Conservation (phyloP, 257 asterid genomes). For the Solanum megistacrolobum region DNA sequence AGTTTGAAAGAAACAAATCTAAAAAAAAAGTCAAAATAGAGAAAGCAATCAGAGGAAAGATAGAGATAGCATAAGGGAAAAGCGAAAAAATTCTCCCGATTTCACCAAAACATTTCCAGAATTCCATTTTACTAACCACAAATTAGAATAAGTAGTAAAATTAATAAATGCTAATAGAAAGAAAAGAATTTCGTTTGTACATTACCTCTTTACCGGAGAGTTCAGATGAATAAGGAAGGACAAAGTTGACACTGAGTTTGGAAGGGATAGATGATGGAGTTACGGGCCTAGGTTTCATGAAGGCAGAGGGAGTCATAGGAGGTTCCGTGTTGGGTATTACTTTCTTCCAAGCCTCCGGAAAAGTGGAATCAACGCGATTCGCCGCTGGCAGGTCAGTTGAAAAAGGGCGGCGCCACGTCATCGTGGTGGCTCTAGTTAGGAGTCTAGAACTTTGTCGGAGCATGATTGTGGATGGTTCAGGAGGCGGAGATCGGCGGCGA, state of each 20-base stretch:
- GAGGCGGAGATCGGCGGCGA: conserved; percentile 15
- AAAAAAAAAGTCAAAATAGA: neutral
- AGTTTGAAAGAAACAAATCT: neutral
- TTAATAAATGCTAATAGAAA: neutral
- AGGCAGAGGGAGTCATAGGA: conserved; percentile 56
- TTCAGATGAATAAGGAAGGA: conserved; percentile 65
- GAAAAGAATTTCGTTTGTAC: neutral
- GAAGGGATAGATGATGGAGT: conserved; percentile 60
- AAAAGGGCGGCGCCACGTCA: conserved; percentile 52
- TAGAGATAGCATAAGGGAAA: neutral
- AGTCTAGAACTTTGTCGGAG: conserved; percentile 41
- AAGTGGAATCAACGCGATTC: conserved; percentile 45
- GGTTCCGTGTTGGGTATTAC: conserved; percentile 49
- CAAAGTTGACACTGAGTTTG: conserved; percentile 76
- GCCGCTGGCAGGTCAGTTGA: conserved; percentile 49
- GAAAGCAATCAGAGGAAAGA: neutral
- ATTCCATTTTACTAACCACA: neutral
- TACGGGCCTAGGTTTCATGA: conserved; percentile 59
- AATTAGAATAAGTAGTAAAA: neutral
- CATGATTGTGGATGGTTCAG: conserved; percentile 20
- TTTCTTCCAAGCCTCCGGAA: conserved; percentile 56
- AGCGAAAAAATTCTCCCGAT: neutral
- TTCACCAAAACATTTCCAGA: neutral
- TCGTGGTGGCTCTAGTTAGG: conserved; percentile 39
- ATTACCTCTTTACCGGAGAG: conserved; percentile 54